phyloP scores from a whole-genome alignment of 345 rosid species.

The Gossypium anomalum region DNA sequence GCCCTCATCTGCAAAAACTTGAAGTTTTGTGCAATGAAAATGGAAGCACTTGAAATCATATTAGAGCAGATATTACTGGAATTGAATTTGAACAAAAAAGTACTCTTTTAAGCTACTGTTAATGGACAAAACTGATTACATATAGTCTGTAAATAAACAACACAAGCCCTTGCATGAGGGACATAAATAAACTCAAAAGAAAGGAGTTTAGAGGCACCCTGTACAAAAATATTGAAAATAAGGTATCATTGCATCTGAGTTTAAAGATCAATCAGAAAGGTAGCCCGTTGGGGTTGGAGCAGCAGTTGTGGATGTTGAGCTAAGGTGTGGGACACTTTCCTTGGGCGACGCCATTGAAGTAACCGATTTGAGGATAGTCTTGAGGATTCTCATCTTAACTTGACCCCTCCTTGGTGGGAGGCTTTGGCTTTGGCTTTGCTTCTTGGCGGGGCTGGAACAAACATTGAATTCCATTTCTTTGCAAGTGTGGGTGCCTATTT shows the following conservation, averaged over 20 bases:
- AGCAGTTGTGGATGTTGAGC: neutral
- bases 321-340: neutral
- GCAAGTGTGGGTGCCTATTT: neutral
- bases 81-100: no score
- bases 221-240: neutral
- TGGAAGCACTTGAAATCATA: no score
- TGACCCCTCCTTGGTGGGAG: constrained; percentile 1
- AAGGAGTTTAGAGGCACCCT: neutral
- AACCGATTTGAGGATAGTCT: neutral
- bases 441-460: neutral
- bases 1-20: no score
- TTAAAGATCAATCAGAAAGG: neutral
- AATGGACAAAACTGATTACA: neutral
- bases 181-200: neutral
- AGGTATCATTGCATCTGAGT: neutral
- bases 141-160: neutral
- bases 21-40: no score
- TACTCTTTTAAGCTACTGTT: neutral
- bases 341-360: neutral
- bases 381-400: constrained; percentile 1
- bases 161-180: neutral
- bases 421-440: neutral
- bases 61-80: no score
- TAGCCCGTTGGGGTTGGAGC: constrained; percentile 5
- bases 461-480: neutral